phyloP scores from a whole-genome alignment of 1,139 yeast genomes.

The Saccharomyces hybrid region DNA sequence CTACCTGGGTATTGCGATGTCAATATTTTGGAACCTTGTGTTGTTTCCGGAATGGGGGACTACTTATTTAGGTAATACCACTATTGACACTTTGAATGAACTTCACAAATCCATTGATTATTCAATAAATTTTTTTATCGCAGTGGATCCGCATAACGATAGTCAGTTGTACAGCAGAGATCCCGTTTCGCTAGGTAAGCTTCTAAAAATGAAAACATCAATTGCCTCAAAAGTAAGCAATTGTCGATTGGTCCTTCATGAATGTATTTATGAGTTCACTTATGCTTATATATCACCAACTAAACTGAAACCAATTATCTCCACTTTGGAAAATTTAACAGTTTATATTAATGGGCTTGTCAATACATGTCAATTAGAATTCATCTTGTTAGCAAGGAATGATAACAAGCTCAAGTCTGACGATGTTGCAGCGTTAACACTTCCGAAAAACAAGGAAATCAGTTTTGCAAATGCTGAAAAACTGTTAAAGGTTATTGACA shows the following conservation, averaged over 20 bases:
- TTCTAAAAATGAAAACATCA: slow-evolving; percentile 29
- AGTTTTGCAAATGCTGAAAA: slow-evolving; percentile 33
- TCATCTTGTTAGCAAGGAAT: slow-evolving; percentile 31
- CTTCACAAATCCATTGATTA: slow-evolving; percentile 35
- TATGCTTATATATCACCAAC: slow-evolving; percentile 41
- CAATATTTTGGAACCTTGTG: slow-evolving; percentile 36
- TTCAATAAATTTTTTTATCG: slow-evolving; percentile 36
- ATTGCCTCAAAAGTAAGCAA: slow-evolving; percentile 33
- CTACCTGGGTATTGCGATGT: slow-evolving; percentile 39
- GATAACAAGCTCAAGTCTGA: slow-evolving; percentile 5
- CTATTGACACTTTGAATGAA: slow-evolving; percentile 36
- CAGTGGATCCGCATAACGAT: slow-evolving; percentile 19
- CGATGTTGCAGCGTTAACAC: not conserved
- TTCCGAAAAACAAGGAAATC: slow-evolving; percentile 29
- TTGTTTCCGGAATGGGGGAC: slow-evolving; percentile 48
- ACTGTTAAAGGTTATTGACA: slow-evolving; percentile 30
- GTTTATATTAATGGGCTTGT: slow-evolving; percentile 37
- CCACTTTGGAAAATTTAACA: slow-evolving; percentile 31
- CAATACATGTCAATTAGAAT: slow-evolving; percentile 45
- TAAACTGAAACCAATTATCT: slow-evolving; percentile 34
- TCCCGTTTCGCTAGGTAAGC: slow-evolving; percentile 25
- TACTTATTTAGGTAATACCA: slow-evolving; percentile 39
- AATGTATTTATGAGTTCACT: slow-evolving; percentile 42
- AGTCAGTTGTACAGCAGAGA: slow-evolving; percentile 17
- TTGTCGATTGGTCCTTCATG: slow-evolving; percentile 38